phyloP scores from a whole-genome alignment of 768 basidiomycete species.

The Rossbeevera mucosa region DNA sequence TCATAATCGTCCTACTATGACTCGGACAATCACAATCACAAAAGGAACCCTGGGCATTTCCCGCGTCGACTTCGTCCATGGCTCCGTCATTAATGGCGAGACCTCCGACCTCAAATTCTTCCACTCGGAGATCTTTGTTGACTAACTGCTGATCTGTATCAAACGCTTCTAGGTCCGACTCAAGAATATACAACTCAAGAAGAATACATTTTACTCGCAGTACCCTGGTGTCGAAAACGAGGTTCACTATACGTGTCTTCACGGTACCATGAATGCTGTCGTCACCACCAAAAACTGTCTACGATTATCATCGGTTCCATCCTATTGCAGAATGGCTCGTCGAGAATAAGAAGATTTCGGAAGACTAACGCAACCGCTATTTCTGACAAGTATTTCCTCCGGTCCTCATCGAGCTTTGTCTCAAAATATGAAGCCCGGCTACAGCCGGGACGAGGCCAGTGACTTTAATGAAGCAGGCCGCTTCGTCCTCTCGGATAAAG shows the following conservation, averaged over 20 bases:
- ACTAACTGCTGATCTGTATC: too few relatives aligned
- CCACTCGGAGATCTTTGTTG: too few relatives aligned
- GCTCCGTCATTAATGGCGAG: neutral
- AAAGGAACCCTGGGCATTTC: conserved; percentile 1
- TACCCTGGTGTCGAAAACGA: neutral
- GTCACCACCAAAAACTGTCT: neutral
- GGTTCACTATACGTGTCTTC: neutral
- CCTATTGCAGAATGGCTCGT: neutral
- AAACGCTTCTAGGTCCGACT: neutral
- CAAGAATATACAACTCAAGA: neutral
- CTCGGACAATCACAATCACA: neutral
- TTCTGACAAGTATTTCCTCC: neutral
- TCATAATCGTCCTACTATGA: neutral
- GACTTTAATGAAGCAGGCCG: neutral
- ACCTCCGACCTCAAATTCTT: conserved; percentile 4
- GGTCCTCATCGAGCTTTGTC: neutral
- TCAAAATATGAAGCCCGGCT: neutral
- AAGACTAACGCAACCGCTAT: neutral
- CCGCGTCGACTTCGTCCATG: neutral
- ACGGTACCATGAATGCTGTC: neutral
- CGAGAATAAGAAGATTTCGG: neutral
- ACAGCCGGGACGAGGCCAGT: neutral
- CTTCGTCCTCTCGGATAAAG: neutral
- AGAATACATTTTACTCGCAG: neutral
- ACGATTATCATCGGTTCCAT: neutral